Base-by-base conservation (phyloP, 257 asterid species). In the Penstemon eatonii region DNA sequence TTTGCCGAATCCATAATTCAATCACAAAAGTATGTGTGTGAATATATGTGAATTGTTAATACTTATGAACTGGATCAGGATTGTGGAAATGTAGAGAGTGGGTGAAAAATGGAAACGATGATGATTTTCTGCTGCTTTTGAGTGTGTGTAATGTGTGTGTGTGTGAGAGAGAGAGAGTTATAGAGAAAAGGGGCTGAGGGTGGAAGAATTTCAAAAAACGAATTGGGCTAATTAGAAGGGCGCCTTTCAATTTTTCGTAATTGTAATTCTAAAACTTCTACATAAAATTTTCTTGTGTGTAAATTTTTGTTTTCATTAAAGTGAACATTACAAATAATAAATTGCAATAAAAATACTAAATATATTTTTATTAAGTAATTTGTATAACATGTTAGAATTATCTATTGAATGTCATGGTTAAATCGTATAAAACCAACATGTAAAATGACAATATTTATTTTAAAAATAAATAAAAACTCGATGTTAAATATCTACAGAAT, bases 1-100 rank as follows among this genome's bases (percentile, higher is more conserved):
- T 84, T 89, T 5, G 76, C 79, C 62, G 96, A 85, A 78, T 78
- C 89, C 96, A 86, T 86, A 55, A 47, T 68, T 69, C 66, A 19
- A 44, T 51, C 56, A n/a, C 7, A 38, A 60, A 51, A 36, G 37
- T 53, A 60, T 68, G 65, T 74, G 7, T 41, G 62, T 64, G 33
- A 25, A 1, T 25, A 25, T 1, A 25, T 25, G 33, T 25, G 1
- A 2, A 25, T 25, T 38, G 15, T 41, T 45, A 18, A 49, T 37
- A 45, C 40, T 8, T 46, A 6, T 46, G 52, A 46, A 7, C 12
- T 46, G 12, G 8, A 8, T 46, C 12, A 3, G 8, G 8, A 3
- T 46, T 46, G 8, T 46, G 8, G 12, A 46, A n/a, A 46, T 7
- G 60, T 59, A 64, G 44, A 51, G 41, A 67, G 49, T 38, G 52